phyloP scores from a whole-genome alignment of 768 basidiomycete species.

The Leccinum arenicola region DNA sequence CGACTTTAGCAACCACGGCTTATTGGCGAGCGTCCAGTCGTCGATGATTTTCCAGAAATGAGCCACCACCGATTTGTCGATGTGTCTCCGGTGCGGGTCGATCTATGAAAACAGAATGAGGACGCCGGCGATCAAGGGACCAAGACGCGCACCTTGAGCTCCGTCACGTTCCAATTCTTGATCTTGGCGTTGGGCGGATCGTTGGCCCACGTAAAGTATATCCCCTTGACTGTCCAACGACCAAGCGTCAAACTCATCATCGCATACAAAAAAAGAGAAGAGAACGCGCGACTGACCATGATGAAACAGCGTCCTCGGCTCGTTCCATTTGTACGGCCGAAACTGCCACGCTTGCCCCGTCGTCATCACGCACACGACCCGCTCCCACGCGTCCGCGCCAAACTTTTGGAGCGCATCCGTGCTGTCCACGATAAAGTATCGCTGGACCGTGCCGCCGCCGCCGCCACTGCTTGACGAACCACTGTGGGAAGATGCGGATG shows the following conservation, averaged over 20 bases:
- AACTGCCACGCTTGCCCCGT: slow-evolving; percentile 99
- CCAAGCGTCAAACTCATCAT: not conserved
- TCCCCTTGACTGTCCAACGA: slow-evolving; percentile 75
- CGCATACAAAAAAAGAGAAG: not conserved
- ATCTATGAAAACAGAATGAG: slow-evolving; percentile 51
- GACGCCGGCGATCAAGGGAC: not conserved
- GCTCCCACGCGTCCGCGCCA: slow-evolving; percentile 91
- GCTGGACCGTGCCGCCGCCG: slow-evolving; percentile 36
- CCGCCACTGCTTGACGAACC: slow-evolving; percentile 12
- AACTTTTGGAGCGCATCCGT: slow-evolving; percentile 93
- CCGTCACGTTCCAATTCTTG: slow-evolving; percentile 96
- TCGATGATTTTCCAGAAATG: slow-evolving; percentile 96
- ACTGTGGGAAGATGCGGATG: slow-evolving; percentile 15
- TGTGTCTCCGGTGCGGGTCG: slow-evolving; percentile 83
- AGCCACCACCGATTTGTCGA: slow-evolving; percentile 92
- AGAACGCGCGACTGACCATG: slow-evolving; percentile 57
- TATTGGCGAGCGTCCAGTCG: slow-evolving; percentile 76
- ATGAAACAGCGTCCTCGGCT: slow-evolving; percentile 89
- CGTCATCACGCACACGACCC: slow-evolving; percentile 96
- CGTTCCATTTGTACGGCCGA: slow-evolving; percentile 93
- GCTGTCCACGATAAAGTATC: slow-evolving; percentile 88
- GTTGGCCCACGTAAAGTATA: slow-evolving; percentile 93
- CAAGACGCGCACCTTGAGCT: slow-evolving; percentile 64
- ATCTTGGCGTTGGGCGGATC: slow-evolving; percentile 87
- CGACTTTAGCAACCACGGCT: slow-evolving; percentile 66